Conservation (phyloP, 2,329 filamentous ascomycete genomes). For the Colletotrichum chrysophilum region DNA sequence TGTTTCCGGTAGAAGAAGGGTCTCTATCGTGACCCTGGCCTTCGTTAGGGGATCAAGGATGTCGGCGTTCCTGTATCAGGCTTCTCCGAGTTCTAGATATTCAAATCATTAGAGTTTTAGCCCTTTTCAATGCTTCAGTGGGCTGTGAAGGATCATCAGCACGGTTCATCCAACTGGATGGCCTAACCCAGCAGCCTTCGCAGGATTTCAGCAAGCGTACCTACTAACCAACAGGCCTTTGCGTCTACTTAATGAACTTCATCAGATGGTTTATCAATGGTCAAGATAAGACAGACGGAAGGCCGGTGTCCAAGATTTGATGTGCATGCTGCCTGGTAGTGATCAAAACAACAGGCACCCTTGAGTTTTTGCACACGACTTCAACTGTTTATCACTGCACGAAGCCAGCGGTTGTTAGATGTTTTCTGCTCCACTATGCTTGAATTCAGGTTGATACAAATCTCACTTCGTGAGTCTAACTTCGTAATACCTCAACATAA, state of each 20-base stretch:
- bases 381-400: background rate
- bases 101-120: accelerated
- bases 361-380: background rate
- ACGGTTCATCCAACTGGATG: background rate
- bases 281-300: background rate
- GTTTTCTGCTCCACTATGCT: no score
- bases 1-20: no score
- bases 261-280: background rate
- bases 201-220: background rate
- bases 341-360: background rate
- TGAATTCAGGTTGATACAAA: no score
- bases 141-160: no score
- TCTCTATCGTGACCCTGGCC: background rate
- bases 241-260: background rate
- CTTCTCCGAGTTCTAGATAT: background rate
- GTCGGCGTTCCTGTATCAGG: background rate
- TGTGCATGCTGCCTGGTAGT: background rate
- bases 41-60: accelerated
- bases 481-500: no score
- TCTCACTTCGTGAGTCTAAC: no score
- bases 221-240: background rate
- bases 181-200: background rate
- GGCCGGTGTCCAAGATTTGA: no score
- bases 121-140: background rate
- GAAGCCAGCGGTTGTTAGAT: no score